Evolutionary conservation across 371 early-diverging fungal genomes (phyloP), one percentile per base, ranked within the genome.

Genomic region (Saksenaea oblongispora): DNA sequence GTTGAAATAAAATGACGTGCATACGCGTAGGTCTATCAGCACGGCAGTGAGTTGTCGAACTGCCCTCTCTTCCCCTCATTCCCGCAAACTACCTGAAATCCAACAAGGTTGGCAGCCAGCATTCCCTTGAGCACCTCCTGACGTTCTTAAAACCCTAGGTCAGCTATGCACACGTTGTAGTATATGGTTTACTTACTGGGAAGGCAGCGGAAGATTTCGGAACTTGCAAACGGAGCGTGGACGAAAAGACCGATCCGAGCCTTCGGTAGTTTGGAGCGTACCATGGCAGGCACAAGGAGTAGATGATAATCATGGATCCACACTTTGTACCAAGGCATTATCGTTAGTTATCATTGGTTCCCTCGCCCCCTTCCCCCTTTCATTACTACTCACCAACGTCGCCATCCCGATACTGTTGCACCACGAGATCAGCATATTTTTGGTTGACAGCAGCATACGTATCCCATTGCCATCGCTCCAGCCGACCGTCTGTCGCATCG

Each of bases 291-390:
- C 1, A 98, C 85, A 24, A 97, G 75, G 69, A 98, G 83, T 42
- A 98, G 71, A 78, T 99, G 99, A 72, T 99, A 99, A 82, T 99
- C 99, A 72, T 99, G 98, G 51, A 99, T 89, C 98, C 97, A 98
- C 35, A 98, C 89, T 83, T 82, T 44, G 56, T 5, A 35, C 59
- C 31, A 7, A 31, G 31, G 7, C 31, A 31, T 8, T 24, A 13
- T 39, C 7, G 22, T 34, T 17, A 36, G 31, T 18, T 15, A 24
- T 13, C 26, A 17, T 22, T 39, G 8, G 51, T 15, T 26, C 13
- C 15, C 5, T 15, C 27, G 4, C 34, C 28, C 47, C 34, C 34
- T 13, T 18, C 34, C 36, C 34, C 8, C 13, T 13, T 51, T 31
- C 9, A 18, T 13, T 28, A 34, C 11, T 15, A 81, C 76, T 84